Evolutionary conservation across 192 early-diverging fungal genomes (phyloP).

Genomic region (Coemansia sp.): DNA sequence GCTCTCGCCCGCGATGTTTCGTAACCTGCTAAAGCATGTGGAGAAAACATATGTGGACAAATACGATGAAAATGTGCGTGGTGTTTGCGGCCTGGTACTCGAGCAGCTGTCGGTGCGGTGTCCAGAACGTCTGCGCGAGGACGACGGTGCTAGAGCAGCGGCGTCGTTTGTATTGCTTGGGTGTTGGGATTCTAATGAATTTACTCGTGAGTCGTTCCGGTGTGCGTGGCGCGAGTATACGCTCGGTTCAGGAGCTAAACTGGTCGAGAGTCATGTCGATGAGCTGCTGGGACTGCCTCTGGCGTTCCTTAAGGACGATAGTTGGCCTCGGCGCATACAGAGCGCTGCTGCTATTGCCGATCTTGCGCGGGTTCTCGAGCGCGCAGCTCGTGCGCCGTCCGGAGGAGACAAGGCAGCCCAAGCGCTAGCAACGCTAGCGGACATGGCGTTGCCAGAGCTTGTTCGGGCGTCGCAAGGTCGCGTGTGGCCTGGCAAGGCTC

Average conservation of each 20-base stretch:
- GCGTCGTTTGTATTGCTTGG: slow-evolving; percentile 37
- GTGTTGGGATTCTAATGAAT: slow-evolving; percentile 24
- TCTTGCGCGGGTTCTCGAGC: slow-evolving; percentile 31
- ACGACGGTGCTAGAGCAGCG: slow-evolving; percentile 16
- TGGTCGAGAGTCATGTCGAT: slow-evolving; percentile 12
- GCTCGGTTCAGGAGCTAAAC: slow-evolving; percentile 23
- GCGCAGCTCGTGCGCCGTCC: slow-evolving; percentile 8
- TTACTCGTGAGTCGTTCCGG: slow-evolving; percentile 24
- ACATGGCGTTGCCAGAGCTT: slow-evolving; percentile 28
- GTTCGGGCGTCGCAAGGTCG: slow-evolving; percentile 28
- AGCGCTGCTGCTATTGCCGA: slow-evolving; percentile 35
- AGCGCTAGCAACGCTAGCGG: slow-evolving; percentile 9
- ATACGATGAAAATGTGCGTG: slow-evolving; percentile 71
- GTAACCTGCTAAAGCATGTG: slow-evolving; percentile 71
- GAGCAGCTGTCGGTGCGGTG: slow-evolving; percentile 39
- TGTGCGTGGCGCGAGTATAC: slow-evolving; percentile 45
- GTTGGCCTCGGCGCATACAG: slow-evolving; percentile 41
- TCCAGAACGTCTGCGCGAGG: slow-evolving; percentile 32
- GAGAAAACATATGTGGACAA: slow-evolving; percentile 75
- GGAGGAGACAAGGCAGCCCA: neutral
- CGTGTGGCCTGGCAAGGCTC: slow-evolving; percentile 48
- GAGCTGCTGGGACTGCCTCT: slow-evolving; percentile 33
- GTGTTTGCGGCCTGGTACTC: slow-evolving; percentile 54
- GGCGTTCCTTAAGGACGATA: slow-evolving; percentile 23
- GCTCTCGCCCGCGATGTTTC: slow-evolving; percentile 59